Base-by-base conservation (phyloP, 2,329 filamentous ascomycete species). In the Phyllosticta capitalensis region DNA sequence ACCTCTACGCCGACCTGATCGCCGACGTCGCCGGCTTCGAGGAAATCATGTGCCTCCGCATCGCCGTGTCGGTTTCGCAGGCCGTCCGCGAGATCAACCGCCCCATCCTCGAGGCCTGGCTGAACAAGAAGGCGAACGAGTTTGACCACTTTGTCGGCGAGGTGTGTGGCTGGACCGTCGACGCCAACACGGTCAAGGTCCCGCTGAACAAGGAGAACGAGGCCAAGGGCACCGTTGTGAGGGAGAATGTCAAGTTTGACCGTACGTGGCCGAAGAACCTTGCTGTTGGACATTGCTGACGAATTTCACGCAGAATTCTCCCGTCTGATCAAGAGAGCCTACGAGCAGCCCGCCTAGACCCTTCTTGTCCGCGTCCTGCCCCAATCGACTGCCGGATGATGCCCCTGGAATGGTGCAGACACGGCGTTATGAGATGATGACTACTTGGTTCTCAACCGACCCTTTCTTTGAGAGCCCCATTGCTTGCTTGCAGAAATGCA, bases 141-240 rank as follows among this genome's bases (percentile, higher is more conserved):
- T 79, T 80, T 61, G 76, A 80, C 58, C 70, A 76, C 60, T 80
- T 80, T 60, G 75, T 80, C 17, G 73, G 72, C 59, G 77, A 75
- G 54, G 75, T 79, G 14, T 94, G 88, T 70, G 90, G 88, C 65
- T 99, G 92, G 91, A 83, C 83, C 67, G 81, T 96, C 50, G 87
- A 90, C 62, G 84, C 80, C 28, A 71, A 72, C 48, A 76, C 69
- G 63, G 86, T 96, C 64, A 83, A 84, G 73, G 83, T 99, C 60
- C 94, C 94, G 59, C 80, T 87, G 69, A 99, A 99, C 79, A 89
- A 94, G 71, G 94, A 99, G 77, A 96, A 96, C 74, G 91, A 96
- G 82, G 92, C 90, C 50, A 89, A 92, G 79, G 92, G 92, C 75
- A 86, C 89, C 50, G 88, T 95, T 73, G 92, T 95, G 69, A 83